A percentile compares a stretch with the other conserved stretches of the same genome.
These are phyloP conservation scores for Exidia glandulosa DNA, from an alignment of 768 basidiomycete species.

Conservation along the genomic window DNA sequence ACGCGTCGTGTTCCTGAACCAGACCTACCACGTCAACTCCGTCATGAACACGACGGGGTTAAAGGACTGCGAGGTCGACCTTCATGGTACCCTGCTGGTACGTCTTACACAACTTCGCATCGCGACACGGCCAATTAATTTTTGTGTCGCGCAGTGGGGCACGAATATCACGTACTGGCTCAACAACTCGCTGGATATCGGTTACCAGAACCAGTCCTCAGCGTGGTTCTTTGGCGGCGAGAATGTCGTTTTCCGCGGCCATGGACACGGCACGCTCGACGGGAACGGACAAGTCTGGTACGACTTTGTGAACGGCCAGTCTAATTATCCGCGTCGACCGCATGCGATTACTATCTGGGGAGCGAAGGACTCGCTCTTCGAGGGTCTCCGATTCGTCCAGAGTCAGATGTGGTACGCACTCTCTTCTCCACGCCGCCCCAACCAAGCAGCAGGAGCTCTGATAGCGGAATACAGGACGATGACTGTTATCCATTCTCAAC, in stretches of 20 bases:
- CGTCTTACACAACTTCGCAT: constrained; percentile 8
- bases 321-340: constrained; percentile 27
- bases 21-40: constrained; percentile 24
- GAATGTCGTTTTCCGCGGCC: constrained; percentile 18
- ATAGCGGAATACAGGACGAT: no score
- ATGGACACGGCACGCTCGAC: constrained; percentile 27
- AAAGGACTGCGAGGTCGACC: constrained; percentile 21
- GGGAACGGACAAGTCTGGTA: constrained; percentile 35
- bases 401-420: constrained; percentile 35
- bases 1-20: constrained; percentile 19
- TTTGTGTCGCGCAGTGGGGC: constrained; percentile 16
- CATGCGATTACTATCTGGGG: constrained; percentile 26
- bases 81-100: constrained; percentile 26
- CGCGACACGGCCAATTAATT: neutral
- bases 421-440: no score
- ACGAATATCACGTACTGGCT: constrained; percentile 29
- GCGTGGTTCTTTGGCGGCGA: constrained; percentile 28
- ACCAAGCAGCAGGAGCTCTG: no score
- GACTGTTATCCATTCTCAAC: constrained; percentile 22
- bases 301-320: constrained; percentile 24
- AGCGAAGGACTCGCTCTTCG: constrained; percentile 24
- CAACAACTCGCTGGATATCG: constrained; percentile 21
- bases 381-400: constrained; percentile 29
- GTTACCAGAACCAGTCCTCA: constrained; percentile 26
- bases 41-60: constrained; percentile 24